Evolutionary conservation across 345 rosid species (phyloP).

Genomic region (Hypericum perforatum): DNA sequence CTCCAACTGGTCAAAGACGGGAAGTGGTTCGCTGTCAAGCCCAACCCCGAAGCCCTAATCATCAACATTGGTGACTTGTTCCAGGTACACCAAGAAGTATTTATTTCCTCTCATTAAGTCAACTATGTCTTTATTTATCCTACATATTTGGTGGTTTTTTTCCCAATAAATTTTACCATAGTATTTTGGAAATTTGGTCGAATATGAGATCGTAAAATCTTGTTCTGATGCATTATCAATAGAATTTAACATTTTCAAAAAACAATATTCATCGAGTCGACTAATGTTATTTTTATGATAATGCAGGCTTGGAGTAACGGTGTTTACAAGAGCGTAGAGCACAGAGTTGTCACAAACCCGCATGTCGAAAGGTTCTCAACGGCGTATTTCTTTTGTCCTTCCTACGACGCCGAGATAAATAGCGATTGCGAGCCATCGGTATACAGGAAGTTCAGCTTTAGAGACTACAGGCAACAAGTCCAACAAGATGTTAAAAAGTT

Average conservation of each 20-base stretch:
- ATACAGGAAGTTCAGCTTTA: constrained; percentile 48
- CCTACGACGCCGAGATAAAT: constrained; percentile 35
- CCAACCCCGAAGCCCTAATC: constrained; percentile 43
- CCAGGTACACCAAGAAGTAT: constrained; percentile 34
- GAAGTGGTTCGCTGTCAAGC: constrained; percentile 51
- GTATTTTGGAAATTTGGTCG: too few species aligned
- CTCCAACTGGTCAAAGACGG: constrained; percentile 50
- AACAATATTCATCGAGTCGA: not conserved
- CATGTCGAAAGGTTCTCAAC: constrained; percentile 41
- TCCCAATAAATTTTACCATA: too few species aligned
- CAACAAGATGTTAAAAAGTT: constrained; percentile 43
- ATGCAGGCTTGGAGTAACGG: constrained; percentile 63
- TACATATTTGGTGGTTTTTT: too few species aligned
- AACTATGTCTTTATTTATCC: too few species aligned
- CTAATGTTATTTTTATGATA: not conserved
- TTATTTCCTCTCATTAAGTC: too few species aligned
- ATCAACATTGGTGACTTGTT: constrained; percentile 71
- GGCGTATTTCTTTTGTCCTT: constrained; percentile 63
- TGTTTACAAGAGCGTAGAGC: constrained; percentile 53
- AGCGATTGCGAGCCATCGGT: constrained; percentile 30
- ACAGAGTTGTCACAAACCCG: constrained; percentile 47
- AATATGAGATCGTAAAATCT: too few species aligned
- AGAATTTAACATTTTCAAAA: not conserved
- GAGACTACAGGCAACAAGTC: constrained; percentile 44
- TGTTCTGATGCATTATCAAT: not conserved